Base-by-base conservation (phyloP, 176 grass and related monocot species). In the Rhynchospora pubera region DNA sequence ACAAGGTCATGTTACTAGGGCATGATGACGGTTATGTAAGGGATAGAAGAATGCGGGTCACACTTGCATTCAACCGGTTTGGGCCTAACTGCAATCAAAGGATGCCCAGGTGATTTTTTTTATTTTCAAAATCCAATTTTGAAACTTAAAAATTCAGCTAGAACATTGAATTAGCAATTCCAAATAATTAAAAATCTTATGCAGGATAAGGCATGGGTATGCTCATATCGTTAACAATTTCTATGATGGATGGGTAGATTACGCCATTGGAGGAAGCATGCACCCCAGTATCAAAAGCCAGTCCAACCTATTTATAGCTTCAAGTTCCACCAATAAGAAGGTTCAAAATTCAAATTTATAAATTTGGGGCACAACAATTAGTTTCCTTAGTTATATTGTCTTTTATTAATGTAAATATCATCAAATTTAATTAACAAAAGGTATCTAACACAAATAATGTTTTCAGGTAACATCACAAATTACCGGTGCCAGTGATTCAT, bases 1-100 rank as follows among this genome's bases (percentile, higher is more conserved):
- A 94, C 90, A 97, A 94, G 87, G 92, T 94, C 0, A 97, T 97
- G 95, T 87, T 94, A 13, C 87, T 97, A 4, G 95, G 92, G 8
- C 95, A 97, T 80, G 88, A 89, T 57, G 92, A 97, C 61, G 83
- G 65, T 51, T 67, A 88, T 68, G 24, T 71, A 57, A 55, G 55
- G 3, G 92, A 94, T 73, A 47, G 58, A 73, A 77, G 65, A 34
- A 97, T 94, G 94, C 86, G 83, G 13, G 92, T 94, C 80, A 97
- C 95, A 32, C 87, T 97, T 58, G 90, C 85, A 12, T 93, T 89
- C 87, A 97, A 97, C 78, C 87, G 85, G 6, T 94, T 97, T 57
- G 95, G 95, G 0, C 95, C 90, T 18, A 79, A 77, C 73, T 91
- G 91, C 78, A 92, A 89, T 83, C 94, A 94, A 86, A 88, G 94